A percentile compares a stretch with the other conserved stretches of the same genome.
phyloP scores from a whole-genome alignment of 495 filamentous ascomycete species.

The Acidiella bohemica region DNA sequence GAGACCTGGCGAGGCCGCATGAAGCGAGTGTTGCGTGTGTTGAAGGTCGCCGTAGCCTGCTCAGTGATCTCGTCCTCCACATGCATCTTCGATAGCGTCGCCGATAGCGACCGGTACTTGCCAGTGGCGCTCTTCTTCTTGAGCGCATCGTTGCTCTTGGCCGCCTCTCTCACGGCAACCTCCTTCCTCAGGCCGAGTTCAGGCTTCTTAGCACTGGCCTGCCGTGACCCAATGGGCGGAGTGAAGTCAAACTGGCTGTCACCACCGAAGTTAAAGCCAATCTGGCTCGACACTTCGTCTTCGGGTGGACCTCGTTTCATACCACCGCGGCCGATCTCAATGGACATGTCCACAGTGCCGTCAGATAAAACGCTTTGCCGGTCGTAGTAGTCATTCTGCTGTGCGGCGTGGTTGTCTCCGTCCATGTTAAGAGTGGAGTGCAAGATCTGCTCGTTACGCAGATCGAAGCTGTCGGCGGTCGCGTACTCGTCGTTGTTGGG shows the following conservation, averaged over 20 bases:
- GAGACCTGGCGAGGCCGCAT: constrained; percentile 36
- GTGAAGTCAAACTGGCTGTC: constrained; percentile 29
- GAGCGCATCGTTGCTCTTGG: constrained; percentile 16
- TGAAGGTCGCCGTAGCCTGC: constrained; percentile 10
- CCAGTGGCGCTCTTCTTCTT: not conserved
- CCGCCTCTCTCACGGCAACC: constrained; percentile 22
- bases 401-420: not conserved
- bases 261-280: constrained; percentile 12
- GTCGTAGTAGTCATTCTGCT: constrained; percentile 5
- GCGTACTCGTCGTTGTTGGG: constrained; percentile 6
- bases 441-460: constrained; percentile 11
- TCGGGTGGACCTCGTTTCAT: constrained; percentile 18
- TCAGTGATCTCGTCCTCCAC: constrained; percentile 1
- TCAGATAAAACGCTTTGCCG: constrained; percentile 2
- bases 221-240: constrained; percentile 17
- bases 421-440: constrained; percentile 15
- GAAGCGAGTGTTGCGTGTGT: constrained; percentile 38
- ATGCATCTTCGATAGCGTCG: not conserved
- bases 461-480: constrained; percentile 10
- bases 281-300: constrained; percentile 13
- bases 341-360: constrained; percentile 20
- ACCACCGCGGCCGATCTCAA: constrained; percentile 27
- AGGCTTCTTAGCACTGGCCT: constrained; percentile 11
- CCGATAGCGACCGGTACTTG: constrained; percentile 11
- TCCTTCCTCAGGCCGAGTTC: constrained; percentile 21